A percentile compares a stretch with the other conserved stretches of the same genome.
These are phyloP conservation scores for Ceratobasidium sp. DNA, from an alignment of 1,284 basidiomycete species.

Conservation along the genomic window DNA sequence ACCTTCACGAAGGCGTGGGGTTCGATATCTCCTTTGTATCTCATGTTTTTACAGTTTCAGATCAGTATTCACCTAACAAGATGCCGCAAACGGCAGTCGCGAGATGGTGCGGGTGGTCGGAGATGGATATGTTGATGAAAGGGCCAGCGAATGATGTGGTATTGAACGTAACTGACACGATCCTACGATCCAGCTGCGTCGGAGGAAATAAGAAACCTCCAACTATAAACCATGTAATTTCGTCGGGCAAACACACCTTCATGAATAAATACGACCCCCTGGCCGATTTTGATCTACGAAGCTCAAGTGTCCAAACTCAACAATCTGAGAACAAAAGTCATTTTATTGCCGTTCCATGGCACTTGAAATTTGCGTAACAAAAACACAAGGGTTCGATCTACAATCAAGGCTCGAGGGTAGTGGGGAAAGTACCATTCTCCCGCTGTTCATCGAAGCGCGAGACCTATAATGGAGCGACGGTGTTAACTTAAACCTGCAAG, in stretches of 20 bases:
- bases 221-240: no score
- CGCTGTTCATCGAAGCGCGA: slow-evolving; percentile 92
- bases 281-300: not conserved
- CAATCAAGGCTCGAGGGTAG: slow-evolving; percentile 79
- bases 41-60: no score
- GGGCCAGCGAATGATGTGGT: no score
- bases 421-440: slow-evolving; percentile 91
- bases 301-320: not conserved
- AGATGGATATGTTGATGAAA: no score
- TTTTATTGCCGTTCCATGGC: slow-evolving; percentile 33
- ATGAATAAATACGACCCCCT: not conserved
- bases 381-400: slow-evolving; percentile 32
- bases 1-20: no score
- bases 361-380: slow-evolving; percentile 17
- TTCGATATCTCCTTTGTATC: no score
- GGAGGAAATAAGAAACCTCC: no score
- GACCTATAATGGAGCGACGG: slow-evolving; percentile 62
- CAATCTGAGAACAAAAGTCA: not conserved
- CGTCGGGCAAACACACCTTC: not conserved
- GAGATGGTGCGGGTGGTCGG: no score
- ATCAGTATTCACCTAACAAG: no score
- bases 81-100: no score
- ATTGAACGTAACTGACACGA: no score
- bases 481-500: slow-evolving; percentile 40
- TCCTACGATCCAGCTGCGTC: no score